Evolutionary conservation across 2,329 filamentous ascomycete genomes (phyloP).

Genomic region (Exophiala sideris): DNA sequence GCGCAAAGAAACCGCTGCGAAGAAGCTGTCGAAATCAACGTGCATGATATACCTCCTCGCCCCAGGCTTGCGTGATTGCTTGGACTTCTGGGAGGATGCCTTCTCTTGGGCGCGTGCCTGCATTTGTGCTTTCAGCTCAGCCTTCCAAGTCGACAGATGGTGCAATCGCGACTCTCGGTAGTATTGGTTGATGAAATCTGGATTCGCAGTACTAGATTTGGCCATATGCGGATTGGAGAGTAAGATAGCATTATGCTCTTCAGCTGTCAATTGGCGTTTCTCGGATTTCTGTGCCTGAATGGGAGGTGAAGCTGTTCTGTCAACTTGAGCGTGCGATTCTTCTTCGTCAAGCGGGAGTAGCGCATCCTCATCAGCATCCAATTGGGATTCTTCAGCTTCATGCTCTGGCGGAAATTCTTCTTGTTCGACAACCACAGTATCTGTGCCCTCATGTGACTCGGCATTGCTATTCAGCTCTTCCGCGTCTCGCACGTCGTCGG

Average conservation of each 20-base stretch:
- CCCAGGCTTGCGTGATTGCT: conserved; percentile 57
- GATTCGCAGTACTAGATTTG: conserved; percentile 87
- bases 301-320: background rate
- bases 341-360: too few species aligned
- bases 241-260: conserved; percentile 86
- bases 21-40: conserved; percentile 98
- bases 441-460: too few species aligned
- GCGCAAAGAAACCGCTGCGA: conserved; percentile 85
- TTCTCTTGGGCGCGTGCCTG: conserved; percentile 76
- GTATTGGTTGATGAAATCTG: conserved; percentile 88
- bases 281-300: conserved; percentile 3
- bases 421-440: too few species aligned
- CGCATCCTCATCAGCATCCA: background rate
- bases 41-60: conserved; percentile 82
- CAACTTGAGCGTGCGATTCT: background rate
- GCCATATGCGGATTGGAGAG: conserved; percentile 80
- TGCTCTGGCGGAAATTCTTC: too few species aligned
- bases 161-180: conserved; percentile 94
- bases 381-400: too few species aligned
- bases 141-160: conserved; percentile 95
- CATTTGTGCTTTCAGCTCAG: conserved; percentile 83
- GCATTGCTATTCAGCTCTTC: background rate
- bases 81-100: conserved; percentile 43
- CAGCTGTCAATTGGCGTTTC: conserved; percentile 64
- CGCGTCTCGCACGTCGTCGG: background rate